Conservation (phyloP, 2,329 filamentous ascomycete genomes). For the Clarireedia hainanense region DNA sequence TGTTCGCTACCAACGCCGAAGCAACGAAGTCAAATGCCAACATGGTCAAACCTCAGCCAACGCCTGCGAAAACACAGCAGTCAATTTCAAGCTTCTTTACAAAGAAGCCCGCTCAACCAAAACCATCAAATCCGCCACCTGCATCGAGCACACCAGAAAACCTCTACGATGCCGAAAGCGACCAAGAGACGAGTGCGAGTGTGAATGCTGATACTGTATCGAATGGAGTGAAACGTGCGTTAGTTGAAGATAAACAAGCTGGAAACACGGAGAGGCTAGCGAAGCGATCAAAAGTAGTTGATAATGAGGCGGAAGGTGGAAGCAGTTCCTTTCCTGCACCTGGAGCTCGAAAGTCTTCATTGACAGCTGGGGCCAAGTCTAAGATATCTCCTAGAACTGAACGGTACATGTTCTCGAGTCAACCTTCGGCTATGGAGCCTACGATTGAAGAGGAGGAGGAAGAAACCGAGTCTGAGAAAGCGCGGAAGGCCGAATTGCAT, state of each 20-base stretch:
- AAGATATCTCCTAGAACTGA: conserved; percentile 37
- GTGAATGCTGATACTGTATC: conserved; percentile 10
- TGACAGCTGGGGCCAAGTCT: conserved; percentile 15
- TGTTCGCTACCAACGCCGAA: not conserved
- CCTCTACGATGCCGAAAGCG: conserved; percentile 25
- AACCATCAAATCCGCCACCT: conserved; percentile 27
- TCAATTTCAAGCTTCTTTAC: conserved; percentile 84
- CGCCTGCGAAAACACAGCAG: conserved; percentile 50
- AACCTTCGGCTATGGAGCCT: conserved; percentile 14
- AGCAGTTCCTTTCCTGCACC: conserved; percentile 35
- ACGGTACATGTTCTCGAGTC: conserved; percentile 42
- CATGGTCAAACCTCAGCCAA: conserved; percentile 21
- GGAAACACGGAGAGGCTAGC: conserved; percentile 34
- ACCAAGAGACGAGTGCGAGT: conserved; percentile 14
- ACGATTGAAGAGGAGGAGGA: conserved; percentile 31
- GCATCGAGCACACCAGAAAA: conserved; percentile 14
- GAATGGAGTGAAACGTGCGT: conserved; percentile 39
- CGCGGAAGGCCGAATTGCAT: conserved; percentile 65
- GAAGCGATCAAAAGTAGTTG: conserved; percentile 39
- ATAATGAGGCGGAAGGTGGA: conserved; percentile 32
- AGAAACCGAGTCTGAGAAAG: conserved; percentile 47
- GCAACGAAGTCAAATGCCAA: not conserved
- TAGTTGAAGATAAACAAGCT: conserved; percentile 40
- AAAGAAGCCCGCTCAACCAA: conserved; percentile 35
- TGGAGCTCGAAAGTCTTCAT: conserved; percentile 27